Conservation (phyloP, 2,329 filamentous ascomycete genomes). For the Lachnellula occidentalis region DNA sequence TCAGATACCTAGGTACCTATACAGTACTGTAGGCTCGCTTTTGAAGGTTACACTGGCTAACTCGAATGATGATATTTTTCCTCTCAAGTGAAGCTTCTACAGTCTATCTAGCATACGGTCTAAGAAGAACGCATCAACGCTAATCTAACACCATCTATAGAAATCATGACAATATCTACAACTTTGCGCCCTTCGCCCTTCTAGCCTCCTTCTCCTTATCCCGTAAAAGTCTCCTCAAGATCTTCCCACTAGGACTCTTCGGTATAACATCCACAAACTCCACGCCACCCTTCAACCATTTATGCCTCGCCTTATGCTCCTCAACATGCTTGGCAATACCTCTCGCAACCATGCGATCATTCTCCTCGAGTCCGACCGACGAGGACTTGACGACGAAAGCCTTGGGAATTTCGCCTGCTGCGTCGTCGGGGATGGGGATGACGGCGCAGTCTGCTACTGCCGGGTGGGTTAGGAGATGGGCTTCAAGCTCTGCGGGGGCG, state of each 20-base stretch:
- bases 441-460: conserved; percentile 75
- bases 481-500: conserved; percentile 76
- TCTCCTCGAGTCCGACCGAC: conserved; percentile 44
- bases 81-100: background rate
- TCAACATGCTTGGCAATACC: conserved; percentile 56
- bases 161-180: conserved; percentile 41
- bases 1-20: too few relatives aligned
- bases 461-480: conserved; percentile 69
- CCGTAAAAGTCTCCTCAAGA: conserved; percentile 61
- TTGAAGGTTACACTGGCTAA: too few relatives aligned
- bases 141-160: background rate
- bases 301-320: conserved; percentile 62
- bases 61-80: too few relatives aligned
- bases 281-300: conserved; percentile 59
- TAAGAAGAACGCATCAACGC: background rate
- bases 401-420: conserved; percentile 48
- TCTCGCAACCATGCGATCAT: conserved; percentile 43
- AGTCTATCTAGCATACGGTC: background rate
- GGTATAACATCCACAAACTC: conserved; percentile 63
- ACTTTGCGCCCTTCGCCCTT: conserved; percentile 57
- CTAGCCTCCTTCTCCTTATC: conserved; percentile 69
- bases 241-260: conserved; percentile 72
- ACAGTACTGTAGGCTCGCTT: too few relatives aligned
- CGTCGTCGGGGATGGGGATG: conserved; percentile 61
- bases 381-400: conserved; percentile 8